Base-by-base conservation (phyloP, 2,329 filamentous ascomycete genomes). In the Gaeumannomyces sp. region DNA sequence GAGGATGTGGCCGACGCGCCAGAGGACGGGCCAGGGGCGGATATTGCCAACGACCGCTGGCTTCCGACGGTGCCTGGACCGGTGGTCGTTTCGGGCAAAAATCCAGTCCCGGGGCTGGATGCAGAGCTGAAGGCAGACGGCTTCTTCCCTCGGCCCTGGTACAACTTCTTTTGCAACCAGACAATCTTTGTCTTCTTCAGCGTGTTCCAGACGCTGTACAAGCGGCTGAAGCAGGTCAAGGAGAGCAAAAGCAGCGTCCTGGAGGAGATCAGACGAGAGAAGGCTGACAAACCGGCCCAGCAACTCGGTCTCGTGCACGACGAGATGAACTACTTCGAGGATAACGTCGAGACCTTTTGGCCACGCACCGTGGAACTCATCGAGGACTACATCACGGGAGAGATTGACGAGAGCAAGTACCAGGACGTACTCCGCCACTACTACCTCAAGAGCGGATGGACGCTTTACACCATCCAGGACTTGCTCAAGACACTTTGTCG, bases 141-240 rank as follows among this genome's bases (percentile, higher is more conserved):
- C 63, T 88, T 91, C 65, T 96, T 95, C 77, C 83, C 84, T 69
- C 90, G 93, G 60, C 87, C 88, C 14, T 88, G 86, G 77, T 96
- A 92, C 80, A 94, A 94, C 73, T 87, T 98, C 74, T 99, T 96
- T 79, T 89, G 89, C 74, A 98, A 97, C 75, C 86, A 92, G 71
- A 92, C 90, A 4, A 89, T 99, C 66, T 97, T 93, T 74, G 93
- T 95, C 76, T 98, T 99, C 82, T 90, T 99, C 80, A 91, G 90
- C 70, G 89, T 97, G 67, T 95, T 99, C 75, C 88, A 97, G 73
- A 90, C 90, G n/a, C 81, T 99, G 6, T 98, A 97, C 77, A 86
- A 88, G 71, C 88, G 95, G 57, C 83, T 99, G 19, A 82, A 89
- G 68, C 90, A 90, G 67, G 87, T 98, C 75, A 98, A 98, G 79